phyloP scores from a whole-genome alignment of 1,284 basidiomycete species.

The Bjerkandera adusta region DNA sequence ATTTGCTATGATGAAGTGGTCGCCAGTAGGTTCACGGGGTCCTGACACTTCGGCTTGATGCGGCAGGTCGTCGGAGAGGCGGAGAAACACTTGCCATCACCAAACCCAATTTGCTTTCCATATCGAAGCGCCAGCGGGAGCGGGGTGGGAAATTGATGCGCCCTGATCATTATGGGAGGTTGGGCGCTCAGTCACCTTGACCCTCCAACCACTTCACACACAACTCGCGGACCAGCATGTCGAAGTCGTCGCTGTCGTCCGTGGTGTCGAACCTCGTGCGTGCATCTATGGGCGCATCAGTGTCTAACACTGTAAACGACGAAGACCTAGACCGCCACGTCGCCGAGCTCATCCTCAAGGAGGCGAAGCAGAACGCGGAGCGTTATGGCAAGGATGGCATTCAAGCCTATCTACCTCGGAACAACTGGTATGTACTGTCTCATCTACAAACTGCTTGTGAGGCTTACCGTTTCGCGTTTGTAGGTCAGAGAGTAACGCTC shows the following conservation, averaged over 20 bases:
- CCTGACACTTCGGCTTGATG: too few species aligned
- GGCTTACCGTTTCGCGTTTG: too few species aligned
- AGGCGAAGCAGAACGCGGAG: conserved; percentile 87
- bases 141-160: conserved; percentile 3
- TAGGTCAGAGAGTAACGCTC: conserved; percentile 51
- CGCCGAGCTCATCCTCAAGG: conserved; percentile 82
- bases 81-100: not conserved
- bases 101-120: not conserved
- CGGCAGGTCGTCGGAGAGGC: not conserved
- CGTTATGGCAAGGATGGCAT: conserved; percentile 65
- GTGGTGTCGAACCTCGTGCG: conserved; percentile 85
- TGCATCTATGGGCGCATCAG: conserved; percentile 73
- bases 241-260: conserved; percentile 62
- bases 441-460: conserved; percentile 13
- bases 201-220: conserved; percentile 3
- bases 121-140: not conserved
- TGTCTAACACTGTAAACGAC: conserved; percentile 65
- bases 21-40: too few species aligned
- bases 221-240: conserved; percentile 26
- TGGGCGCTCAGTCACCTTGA: conserved; percentile 1
- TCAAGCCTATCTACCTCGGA: conserved; percentile 60
- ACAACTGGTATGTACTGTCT: conserved; percentile 30
- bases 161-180: conserved; percentile 4
- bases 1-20: too few species aligned
- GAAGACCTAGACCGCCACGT: conserved; percentile 88